Base-by-base conservation (phyloP, 1,139 yeast species). In the Kluyveromyces sp. region DNA sequence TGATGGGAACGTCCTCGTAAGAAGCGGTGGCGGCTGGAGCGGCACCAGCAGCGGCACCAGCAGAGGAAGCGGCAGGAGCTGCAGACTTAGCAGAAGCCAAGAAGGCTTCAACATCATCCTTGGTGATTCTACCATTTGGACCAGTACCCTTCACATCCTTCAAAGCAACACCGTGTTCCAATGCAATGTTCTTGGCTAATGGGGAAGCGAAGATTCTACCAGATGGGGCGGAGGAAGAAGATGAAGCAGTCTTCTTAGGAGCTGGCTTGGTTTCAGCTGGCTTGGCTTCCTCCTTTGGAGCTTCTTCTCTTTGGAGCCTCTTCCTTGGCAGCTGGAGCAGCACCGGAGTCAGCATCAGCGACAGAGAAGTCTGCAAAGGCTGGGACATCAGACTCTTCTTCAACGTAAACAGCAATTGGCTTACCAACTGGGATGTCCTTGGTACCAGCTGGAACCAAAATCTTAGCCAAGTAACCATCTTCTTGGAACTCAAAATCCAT, bases 401-500 rank as follows among this genome's bases (percentile, higher is more conserved):
- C 97, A 46, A 92, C 98, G 65, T 85, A 90, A 41, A 92, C 96
- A 53, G 96, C 98, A 67, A 94, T 86, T 63, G 98, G 97, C 70
- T 83, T 80, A 59, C 95, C 95, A 46, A 92, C 96, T 43, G 95
- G 89, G 48, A 94, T 74, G 61, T 92, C 96, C 69, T 88, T 82
- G 50, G 96, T 70, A 46, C 97, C 97, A 54, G 82, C 90, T 34
- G 79, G 89, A 53, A 89, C 76, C 58, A 94, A 74, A 58, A 89
- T 82, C 75, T 92, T 87, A 56, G 98, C 97, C 64, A 92, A 74
- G 73, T 66, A 89, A 50, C 98, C 99, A 50, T 94, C 99, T 60
- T 94, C 99, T 73, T 90, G 97, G 75, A 92, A 92, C 72, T 92
- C 99, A 63, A 89, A 92, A 71, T 94, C 99, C 96, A 92, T 92